Evolutionary conservation across 208 protist genomes (phyloP), one percentile per base, ranked within the genome.

Genomic region (Phytomonas sp.): DNA sequence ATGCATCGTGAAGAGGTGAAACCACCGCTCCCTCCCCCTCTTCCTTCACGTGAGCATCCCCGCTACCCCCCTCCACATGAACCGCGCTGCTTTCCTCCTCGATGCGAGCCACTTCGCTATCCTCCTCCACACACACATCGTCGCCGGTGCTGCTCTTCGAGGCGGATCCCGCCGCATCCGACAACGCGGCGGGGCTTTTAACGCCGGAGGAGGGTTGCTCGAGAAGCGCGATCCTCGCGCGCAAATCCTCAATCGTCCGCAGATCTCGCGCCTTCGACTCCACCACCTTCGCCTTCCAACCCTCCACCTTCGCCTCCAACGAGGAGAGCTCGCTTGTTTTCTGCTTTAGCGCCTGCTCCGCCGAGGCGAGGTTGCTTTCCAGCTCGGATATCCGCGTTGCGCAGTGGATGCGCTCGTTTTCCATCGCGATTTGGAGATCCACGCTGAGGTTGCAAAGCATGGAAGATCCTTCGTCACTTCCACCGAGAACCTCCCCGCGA

Each of bases 201-300:
- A n/a, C n/a, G n/a, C n/a, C n/a, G n/a, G n/a, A n/a, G n/a, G n/a
- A n/a, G n/a, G n/a, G n/a, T n/a, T n/a, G n/a, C 32, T 62, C 30
- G 9, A 62, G 32, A 4, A 13, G 29, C 30, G 32, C 4, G 32
- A 62, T 62, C 9, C 9, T 36, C 9, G 29, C 9, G 29, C 32
- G 60, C 9, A 62, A 62, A 62, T 62, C 9, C 17, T 33, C 34
- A 31, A 86, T 86, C 11, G 59, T 70, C n/a, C 78, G 59, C 67
- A 79, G 74, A 31, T 83, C 77, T 0, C 62, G 40, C 30, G 64
- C 74, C 68, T 78, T 75, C 26, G 60, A 64, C 0, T 72, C 7
- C 67, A 81, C 78, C 26, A 83, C 81, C 32, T 81, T 81, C 15
- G 53, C 33, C 70, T 80, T 80, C 76, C 77, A 86, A 46, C 9